Percentiles rank a stretch among this genome's conserved stretches.
These are phyloP conservation scores for Hylodesmum podocarpum DNA, from an alignment of 306 rosid genomes.

Conservation along the genomic window DNA sequence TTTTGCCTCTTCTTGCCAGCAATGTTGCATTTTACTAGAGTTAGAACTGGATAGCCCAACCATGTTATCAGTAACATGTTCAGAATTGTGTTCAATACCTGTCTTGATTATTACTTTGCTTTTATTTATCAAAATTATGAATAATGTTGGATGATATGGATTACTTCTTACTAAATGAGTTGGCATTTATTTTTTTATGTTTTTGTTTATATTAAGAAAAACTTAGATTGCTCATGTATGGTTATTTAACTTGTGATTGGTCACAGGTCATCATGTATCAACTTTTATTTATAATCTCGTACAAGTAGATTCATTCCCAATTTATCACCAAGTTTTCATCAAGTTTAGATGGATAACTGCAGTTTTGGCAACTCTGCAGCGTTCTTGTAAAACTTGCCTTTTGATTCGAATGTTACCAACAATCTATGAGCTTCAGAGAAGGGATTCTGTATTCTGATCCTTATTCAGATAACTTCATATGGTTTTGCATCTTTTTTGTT, in stretches of 20 bases:
- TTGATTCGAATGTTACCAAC: neutral
- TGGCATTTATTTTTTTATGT: neutral
- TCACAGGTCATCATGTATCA: neutral
- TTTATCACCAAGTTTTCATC: neutral
- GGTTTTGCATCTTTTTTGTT: neutral
- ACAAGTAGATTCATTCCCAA: neutral
- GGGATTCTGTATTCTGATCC: neutral
- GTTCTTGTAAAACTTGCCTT: neutral
- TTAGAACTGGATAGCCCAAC: slow-evolving; percentile 19
- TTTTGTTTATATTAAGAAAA: neutral
- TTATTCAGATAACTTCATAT: neutral
- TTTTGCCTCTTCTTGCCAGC: slow-evolving; percentile 34
- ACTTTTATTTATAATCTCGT: neutral
- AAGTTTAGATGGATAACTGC: neutral
- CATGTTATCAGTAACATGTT: slow-evolving; percentile 9
- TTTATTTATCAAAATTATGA: slow-evolving; percentile 11
- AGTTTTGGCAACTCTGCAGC: neutral
- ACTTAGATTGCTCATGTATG: neutral
- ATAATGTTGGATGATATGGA: neutral
- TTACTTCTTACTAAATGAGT: neutral
- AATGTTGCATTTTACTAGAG: slow-evolving; percentile 34
- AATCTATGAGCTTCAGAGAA: neutral
- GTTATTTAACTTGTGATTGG: neutral
- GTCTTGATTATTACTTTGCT: neutral
- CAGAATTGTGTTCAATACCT: slow-evolving; percentile 6